Evolutionary conservation across 306 rosid species (phyloP).

Genomic region (Comarum palustre): DNA sequence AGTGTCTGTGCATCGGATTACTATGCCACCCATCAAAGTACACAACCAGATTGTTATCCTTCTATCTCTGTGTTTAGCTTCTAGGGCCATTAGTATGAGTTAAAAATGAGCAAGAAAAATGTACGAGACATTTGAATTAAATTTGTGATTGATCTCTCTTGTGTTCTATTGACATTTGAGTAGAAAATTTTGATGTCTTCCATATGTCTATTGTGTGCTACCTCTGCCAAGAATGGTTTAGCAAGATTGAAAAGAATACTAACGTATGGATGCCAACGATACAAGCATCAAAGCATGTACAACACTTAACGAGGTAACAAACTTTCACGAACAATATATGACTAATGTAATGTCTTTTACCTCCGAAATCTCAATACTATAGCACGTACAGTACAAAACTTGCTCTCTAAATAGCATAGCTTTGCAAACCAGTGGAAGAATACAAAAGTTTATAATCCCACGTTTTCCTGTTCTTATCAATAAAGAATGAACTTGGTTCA

Average conservation of each 20-base stretch:
- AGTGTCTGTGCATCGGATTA: not conserved
- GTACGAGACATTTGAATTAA: conserved; percentile 17
- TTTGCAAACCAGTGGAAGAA: not conserved
- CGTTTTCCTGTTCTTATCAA: no score
- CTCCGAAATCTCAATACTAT: no score
- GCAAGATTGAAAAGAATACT: not conserved
- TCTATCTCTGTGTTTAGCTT: conserved; percentile 8
- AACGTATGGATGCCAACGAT: not conserved
- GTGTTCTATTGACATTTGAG: not conserved
- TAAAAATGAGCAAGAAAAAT: not conserved
- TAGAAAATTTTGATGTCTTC: not conserved
- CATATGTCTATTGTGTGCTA: not conserved
- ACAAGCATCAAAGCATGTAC: no score
- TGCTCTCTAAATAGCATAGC: not conserved
- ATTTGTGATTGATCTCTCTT: not conserved
- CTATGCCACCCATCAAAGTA: conserved; percentile 6
- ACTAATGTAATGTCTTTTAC: no score
- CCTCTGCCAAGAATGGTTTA: not conserved
- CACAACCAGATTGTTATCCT: not conserved
- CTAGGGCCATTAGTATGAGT: conserved; percentile 16
- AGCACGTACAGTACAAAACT: no score
- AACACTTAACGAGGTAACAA: not conserved
- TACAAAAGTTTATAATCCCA: not conserved
- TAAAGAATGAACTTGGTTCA: not conserved
- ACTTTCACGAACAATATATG: no score